These are phyloP conservation scores for Cercospora zeae-maydis DNA, from an alignment of 2,329 filamentous ascomycete genomes.

Conservation along the genomic window DNA sequence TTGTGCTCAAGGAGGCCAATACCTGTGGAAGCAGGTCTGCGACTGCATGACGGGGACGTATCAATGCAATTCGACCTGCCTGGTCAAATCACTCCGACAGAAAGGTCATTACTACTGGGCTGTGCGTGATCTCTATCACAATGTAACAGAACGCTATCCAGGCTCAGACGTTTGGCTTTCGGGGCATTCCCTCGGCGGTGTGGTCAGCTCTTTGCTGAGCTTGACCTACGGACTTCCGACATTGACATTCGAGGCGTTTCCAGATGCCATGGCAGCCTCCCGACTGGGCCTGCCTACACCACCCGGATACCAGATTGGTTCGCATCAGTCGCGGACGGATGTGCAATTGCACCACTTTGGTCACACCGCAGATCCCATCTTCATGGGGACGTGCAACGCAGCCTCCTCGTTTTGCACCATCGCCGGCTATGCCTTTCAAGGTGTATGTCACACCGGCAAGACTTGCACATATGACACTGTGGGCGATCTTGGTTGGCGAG, in stretches of 20 bases:
- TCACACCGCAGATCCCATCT: conserved; percentile 92
- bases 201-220: conserved; percentile 82
- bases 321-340: conserved; percentile 63
- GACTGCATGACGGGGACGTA: conserved; percentile 86
- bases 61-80: conserved; percentile 87
- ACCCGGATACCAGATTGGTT: conserved; percentile 68
- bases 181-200: conserved; percentile 88
- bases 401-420: conserved; percentile 85
- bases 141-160: conserved; percentile 86
- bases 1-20: conserved; percentile 88
- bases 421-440: conserved; percentile 89
- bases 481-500: conserved; percentile 83
- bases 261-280: conserved; percentile 80
- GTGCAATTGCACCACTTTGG: conserved; percentile 89
- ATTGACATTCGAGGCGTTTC: conserved; percentile 91
- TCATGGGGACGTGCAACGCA: conserved; percentile 88
- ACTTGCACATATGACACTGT: conserved; percentile 94
- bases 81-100: conserved; percentile 63
- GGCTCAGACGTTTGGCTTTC: conserved; percentile 80
- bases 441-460: conserved; percentile 82
- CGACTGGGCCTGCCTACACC: conserved; percentile 82
- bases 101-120: conserved; percentile 92
- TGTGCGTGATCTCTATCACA: conserved; percentile 83
- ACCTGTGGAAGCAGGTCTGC: conserved; percentile 87
- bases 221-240: conserved; percentile 85